A percentile compares a stretch with the other conserved stretches of the same genome.
These are phyloP conservation scores for Antitrichia curtipendula DNA, from an alignment of 225 moss, liverwort and hornwort genomes.

Conservation along the genomic window DNA sequence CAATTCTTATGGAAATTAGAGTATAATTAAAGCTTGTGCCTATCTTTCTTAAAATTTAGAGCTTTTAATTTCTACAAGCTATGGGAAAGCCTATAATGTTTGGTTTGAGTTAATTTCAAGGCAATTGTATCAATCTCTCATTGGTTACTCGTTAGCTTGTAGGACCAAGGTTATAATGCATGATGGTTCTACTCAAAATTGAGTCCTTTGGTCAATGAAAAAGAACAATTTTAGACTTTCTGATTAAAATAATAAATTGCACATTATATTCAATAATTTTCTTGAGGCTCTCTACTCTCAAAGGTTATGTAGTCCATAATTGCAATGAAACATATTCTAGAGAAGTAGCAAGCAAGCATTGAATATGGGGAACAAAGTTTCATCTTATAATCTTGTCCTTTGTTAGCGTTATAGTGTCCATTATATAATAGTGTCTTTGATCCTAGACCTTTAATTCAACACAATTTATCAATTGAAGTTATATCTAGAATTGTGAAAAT, in stretches of 20 bases:
- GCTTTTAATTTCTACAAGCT: background rate
- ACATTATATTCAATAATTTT: too few species aligned
- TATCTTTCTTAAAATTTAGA: background rate
- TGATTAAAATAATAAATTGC: background rate
- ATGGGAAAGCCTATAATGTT: background rate
- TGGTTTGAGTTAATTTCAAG: accelerated
- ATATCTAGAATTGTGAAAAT: background rate
- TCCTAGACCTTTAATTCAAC: background rate
- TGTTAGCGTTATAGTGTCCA: background rate
- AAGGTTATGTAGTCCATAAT: background rate
- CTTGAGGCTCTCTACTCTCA: background rate
- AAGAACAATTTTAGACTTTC: too few species aligned
- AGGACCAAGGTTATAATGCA: accelerated
- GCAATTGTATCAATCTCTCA: background rate
- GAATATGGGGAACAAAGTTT: background rate
- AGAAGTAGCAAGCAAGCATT: background rate
- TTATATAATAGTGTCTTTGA: too few species aligned
- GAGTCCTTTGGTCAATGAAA: too few species aligned
- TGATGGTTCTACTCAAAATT: background rate
- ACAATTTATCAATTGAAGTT: background rate
- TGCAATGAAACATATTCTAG: background rate
- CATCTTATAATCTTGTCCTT: background rate
- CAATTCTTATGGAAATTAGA: background rate
- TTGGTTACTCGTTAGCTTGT: too few species aligned
- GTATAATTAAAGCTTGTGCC: accelerated